Evolutionary conservation across 2,329 filamentous ascomycete species (phyloP), one percentile per base, ranked within the genome.

Genomic region (Microcera coccophila): DNA sequence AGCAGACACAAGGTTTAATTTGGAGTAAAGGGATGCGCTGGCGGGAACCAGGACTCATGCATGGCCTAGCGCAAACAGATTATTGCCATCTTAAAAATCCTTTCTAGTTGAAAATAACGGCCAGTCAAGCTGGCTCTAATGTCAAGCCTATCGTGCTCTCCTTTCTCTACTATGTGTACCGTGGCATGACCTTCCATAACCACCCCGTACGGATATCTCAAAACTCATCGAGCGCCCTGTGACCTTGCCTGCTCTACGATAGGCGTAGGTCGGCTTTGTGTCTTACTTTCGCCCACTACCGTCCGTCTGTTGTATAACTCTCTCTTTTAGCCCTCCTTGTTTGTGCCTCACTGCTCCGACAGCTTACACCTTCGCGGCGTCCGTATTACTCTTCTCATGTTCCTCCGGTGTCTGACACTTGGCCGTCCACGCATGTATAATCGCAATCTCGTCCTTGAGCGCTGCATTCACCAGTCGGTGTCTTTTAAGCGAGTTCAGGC

Each of bases 391-490:
- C 66, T 79, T 82, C 69, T 87, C 80, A 82, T 86, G 95, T 71
- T 96, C 88, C 59, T 90, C 87, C 1, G 88, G 87, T 8, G 90
- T 96, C 71, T 90, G 86, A 65, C 90, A 95, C 69, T 90, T 94
- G 20, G 90, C 88, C 42, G 88, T 94, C 90, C 90, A 96, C 29
- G 90, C 90, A 71, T 96, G 90, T 57, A 96, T 95, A 52, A 79
- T 80, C 14, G 87, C 87, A 63, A 96, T 95, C 70, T 96, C 90
- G 36, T 84, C 79, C 71, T 90, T 91, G 57, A 96, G 74, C 4
- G 82, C 82, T 14, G 77, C 77, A 68, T 96, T 95, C 56, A 95
- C 90, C 49, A 94, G 76, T 33, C 90, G 82, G 68, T 95, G 88
- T 44, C 90, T 79, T 62, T 89, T 89, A 44, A 96, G 80, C 39